Conservation (phyloP, 2,329 filamentous ascomycete species). For the Dactylellina sp. region DNA sequence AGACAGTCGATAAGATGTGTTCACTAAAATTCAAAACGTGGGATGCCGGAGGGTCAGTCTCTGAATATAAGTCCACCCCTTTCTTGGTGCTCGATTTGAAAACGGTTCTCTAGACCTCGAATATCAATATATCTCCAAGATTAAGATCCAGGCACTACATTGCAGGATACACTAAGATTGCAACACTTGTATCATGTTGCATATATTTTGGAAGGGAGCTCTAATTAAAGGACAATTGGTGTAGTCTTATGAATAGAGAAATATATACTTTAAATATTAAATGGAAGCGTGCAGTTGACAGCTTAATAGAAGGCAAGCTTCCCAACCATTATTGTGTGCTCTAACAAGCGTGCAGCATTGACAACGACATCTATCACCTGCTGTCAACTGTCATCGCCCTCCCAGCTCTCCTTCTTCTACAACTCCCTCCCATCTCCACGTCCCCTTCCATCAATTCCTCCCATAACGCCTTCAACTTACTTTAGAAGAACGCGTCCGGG, state of each 20-base stretch:
- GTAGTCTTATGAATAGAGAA: no score
- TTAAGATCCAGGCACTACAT: conserved; percentile 13
- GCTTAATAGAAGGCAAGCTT: background rate
- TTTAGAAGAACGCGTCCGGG: background rate
- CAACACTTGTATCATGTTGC: conserved; percentile 33
- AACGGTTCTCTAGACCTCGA: conserved; percentile 14
- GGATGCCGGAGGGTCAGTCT: no score
- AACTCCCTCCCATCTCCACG: conserved; percentile 1
- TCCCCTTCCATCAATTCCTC: conserved; percentile 8
- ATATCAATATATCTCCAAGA: background rate
- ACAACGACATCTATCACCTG: conserved; percentile 7
- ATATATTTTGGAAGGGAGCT: conserved; percentile 1
- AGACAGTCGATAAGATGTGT: no score
- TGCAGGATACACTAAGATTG: conserved; percentile 43
- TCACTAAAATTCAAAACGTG: no score
- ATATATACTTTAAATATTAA: no score
- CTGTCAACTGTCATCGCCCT: background rate
- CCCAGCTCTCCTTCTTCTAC: conserved; percentile 8
- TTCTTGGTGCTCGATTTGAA: conserved; percentile 33
- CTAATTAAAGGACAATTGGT: no score
- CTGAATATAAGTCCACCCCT: conserved; percentile 23
- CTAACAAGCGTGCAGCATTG: conserved; percentile 5
- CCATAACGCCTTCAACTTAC: background rate
- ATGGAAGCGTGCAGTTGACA: no score
- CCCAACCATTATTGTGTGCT: conserved; percentile 3